Conservation (phyloP, 148 eudicot species). For the Cornus florida region DNA sequence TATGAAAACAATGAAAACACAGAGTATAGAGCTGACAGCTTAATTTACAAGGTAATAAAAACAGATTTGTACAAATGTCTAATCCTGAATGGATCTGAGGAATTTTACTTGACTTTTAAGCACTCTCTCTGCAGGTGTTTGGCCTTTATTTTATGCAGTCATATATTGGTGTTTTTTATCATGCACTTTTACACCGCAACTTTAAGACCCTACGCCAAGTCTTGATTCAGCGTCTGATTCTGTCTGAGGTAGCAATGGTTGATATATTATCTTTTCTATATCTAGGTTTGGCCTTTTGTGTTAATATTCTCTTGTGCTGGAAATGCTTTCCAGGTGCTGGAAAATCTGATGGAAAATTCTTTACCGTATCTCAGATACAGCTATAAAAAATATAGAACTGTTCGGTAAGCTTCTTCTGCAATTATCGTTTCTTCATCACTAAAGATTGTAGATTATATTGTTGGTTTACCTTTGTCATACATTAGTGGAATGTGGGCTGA, state of each 20-base stretch:
- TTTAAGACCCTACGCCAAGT: slow-evolving; percentile 84
- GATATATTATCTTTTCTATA: background rate
- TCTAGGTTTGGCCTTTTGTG: background rate
- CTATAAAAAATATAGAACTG: slow-evolving; percentile 68
- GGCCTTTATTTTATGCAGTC: slow-evolving; percentile 98
- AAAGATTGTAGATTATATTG: background rate
- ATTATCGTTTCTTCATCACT: background rate
- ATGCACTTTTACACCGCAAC: slow-evolving; percentile 85
- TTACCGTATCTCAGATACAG: slow-evolving; percentile 77
- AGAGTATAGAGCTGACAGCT: slow-evolving; percentile 81
- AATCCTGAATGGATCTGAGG: background rate
- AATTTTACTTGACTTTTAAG: background rate
- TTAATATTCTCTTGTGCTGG: background rate
- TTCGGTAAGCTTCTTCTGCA: slow-evolving; percentile 46
- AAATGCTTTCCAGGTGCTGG: slow-evolving; percentile 59
- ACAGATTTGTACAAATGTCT: background rate
- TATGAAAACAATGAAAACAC: slow-evolving; percentile 60
- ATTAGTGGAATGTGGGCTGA: slow-evolving; percentile 1
- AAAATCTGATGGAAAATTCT: slow-evolving; percentile 79
- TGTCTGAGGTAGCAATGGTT: slow-evolving; percentile 59
- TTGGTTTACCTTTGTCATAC: background rate
- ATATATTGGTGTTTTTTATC: slow-evolving; percentile 90
- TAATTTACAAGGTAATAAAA: slow-evolving; percentile 78
- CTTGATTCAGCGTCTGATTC: slow-evolving; percentile 77
- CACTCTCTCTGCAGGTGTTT: slow-evolving; percentile 60